Evolutionary conservation across 768 basidiomycete species (phyloP), one percentile per base, ranked within the genome.

Genomic region (Coprinopsis sp.): DNA sequence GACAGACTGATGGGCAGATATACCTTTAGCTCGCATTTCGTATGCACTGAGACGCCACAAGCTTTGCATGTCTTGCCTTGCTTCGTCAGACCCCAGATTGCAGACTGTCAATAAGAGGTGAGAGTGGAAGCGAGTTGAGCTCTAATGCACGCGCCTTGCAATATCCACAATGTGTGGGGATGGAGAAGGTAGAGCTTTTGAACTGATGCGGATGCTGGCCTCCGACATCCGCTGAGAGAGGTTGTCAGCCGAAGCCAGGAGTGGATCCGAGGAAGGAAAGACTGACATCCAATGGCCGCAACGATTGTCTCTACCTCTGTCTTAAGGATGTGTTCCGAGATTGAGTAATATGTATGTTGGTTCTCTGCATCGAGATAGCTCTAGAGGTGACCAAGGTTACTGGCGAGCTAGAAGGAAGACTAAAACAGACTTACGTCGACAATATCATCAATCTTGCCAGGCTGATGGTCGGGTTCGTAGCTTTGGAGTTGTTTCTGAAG

Each of bases 1-100:
- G 6, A 23, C 11, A 14, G 28, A 59, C 62, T 4, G 62, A 48
- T 47, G 58, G 59, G 43, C 57, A 59, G 31, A 30, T 59, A 42
- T 34, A 85, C 90, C 79, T 91, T 92, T 39, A 92, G 63, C 62
- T 91, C 91, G 64, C 91, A 92, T 62, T 87, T 91, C 37, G 80
- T 68, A 60, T 91, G 90, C 6, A 91, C 89, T 16, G 84, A 83
- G 40, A 91, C 63, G 1, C 84, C 81, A 59, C 91, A 92, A 11
- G 71, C 63, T 59, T 74, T 83, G 68, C 90, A 91, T 5, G 84
- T 88, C 67, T 90, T 91, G 27, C 90, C 90, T 58, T 88, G 86
- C 63, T 89, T 91, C 60, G 79, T 85, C 34, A 91, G 68, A 7
- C 90, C 91, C 89, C 90, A 91, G 24, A 92, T 90, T 6, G 85